phyloP scores from a whole-genome alignment of 129 eudicot species.

The Kitagawia praeruptora region DNA sequence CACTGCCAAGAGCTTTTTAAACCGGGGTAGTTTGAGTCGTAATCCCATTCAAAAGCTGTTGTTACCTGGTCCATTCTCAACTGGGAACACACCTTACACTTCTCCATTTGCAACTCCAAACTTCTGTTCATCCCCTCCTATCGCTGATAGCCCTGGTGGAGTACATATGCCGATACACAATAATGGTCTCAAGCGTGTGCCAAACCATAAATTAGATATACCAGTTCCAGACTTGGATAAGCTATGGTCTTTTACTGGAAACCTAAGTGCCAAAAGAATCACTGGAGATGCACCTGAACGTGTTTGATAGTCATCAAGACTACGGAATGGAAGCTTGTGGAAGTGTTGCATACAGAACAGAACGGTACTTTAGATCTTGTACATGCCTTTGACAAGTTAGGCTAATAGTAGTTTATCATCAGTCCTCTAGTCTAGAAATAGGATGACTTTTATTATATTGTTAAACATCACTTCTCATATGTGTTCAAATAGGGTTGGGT shows the following conservation, averaged over 20 bases:
- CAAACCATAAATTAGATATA: slow-evolving; percentile 42
- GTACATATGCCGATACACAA: slow-evolving; percentile 28
- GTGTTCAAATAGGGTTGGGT: background rate
- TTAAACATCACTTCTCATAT: background rate
- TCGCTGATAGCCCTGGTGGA: slow-evolving; percentile 35
- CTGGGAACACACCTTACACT: slow-evolving; percentile 63
- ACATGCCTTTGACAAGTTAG: too few relatives aligned
- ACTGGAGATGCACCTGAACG: slow-evolving; percentile 72
- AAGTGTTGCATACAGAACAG: background rate
- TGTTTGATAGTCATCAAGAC: slow-evolving; percentile 25
- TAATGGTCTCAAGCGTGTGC: slow-evolving; percentile 18
- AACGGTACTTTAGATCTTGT: background rate
- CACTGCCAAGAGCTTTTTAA: slow-evolving; percentile 49
- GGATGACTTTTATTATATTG: background rate
- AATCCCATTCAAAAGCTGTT: slow-evolving; percentile 69
- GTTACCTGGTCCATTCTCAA: slow-evolving; percentile 85
- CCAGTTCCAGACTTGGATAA: too few relatives aligned
- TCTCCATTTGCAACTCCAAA: slow-evolving; percentile 90
- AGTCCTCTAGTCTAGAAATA: background rate
- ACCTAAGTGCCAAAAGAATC: slow-evolving; percentile 43
- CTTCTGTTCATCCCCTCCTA: slow-evolving; percentile 57
- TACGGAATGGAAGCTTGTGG: background rate
- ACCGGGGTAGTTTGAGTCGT: slow-evolving; percentile 58
- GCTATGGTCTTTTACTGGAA: slow-evolving; percentile 64
- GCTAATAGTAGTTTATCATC: too few relatives aligned